Conservation (phyloP, 2,329 filamentous ascomycete genomes). For the Fusarium sp. region DNA sequence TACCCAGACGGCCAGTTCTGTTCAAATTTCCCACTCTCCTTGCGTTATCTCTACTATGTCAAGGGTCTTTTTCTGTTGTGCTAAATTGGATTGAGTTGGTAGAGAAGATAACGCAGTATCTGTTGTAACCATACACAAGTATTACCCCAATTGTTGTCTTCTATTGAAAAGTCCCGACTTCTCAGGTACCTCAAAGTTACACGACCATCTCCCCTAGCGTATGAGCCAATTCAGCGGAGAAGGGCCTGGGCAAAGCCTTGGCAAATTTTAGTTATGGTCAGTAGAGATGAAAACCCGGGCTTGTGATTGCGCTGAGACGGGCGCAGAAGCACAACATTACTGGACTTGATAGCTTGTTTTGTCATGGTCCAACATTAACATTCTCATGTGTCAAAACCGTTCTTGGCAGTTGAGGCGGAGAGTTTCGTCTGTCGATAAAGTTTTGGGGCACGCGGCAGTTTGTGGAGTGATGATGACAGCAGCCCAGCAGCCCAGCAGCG, state of each 20-base stretch:
- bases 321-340: not conserved
- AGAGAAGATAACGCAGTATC: not conserved
- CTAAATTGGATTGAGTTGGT: not conserved
- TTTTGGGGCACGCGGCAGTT: not conserved
- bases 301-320: conserved; percentile 1
- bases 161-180: not conserved
- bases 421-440: not conserved
- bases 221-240: conserved; percentile 13
- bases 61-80: not conserved
- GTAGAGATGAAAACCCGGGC: not conserved
- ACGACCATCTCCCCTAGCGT: conserved; percentile 4
- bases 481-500: conserved; percentile 11
- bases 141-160: not conserved
- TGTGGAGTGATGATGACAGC: conserved; percentile 3
- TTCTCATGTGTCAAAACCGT: not conserved
- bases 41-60: not conserved
- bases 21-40: not conserved
- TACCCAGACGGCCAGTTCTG: not conserved
- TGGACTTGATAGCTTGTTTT: not conserved
- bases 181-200: not conserved
- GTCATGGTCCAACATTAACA: not conserved
- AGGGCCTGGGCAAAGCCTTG: not conserved
- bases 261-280: not conserved
- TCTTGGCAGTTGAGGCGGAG: not conserved
- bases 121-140: not conserved